A percentile compares a stretch with the other conserved stretches of the same genome.
phyloP scores from a whole-genome alignment of 495 filamentous ascomycete species.

The Massariosphaeria phaeospora region DNA sequence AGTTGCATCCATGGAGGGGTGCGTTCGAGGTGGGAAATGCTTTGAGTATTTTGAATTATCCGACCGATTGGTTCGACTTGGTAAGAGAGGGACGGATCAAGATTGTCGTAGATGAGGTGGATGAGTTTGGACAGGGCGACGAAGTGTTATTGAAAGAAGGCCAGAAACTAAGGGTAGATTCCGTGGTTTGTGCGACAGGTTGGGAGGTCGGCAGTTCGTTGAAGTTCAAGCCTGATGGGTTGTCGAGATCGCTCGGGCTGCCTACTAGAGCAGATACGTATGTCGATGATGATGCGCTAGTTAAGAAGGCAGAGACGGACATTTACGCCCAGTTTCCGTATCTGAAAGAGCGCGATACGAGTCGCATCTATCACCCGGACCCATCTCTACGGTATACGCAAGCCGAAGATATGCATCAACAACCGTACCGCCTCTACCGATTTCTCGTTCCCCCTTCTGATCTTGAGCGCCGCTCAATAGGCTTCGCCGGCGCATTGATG shows the following conservation, averaged over 20 bases:
- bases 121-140: conserved; percentile 44
- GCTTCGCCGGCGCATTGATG: conserved; percentile 61
- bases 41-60: conserved; percentile 30
- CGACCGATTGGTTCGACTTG: conserved; percentile 24
- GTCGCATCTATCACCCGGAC: conserved; percentile 23
- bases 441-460: conserved; percentile 66
- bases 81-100: conserved; percentile 50
- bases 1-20: conserved; percentile 59
- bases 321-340: conserved; percentile 12
- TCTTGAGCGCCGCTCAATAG: conserved; percentile 54
- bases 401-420: conserved; percentile 5
- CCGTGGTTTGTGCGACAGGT: conserved; percentile 53
- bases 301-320: conserved; percentile 6
- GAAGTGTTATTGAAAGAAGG: conserved; percentile 54
- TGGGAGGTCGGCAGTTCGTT: conserved; percentile 51
- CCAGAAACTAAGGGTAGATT: conserved; percentile 53
- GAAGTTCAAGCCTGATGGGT: conserved; percentile 54
- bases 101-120: conserved; percentile 60
- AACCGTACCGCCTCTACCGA: conserved; percentile 49
- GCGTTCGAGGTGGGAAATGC: conserved; percentile 46
- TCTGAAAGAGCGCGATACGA: conserved; percentile 22
- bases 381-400: conserved; percentile 5
- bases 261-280: conserved; percentile 1
- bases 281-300: conserved; percentile 1
- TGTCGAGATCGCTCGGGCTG: conserved; percentile 21